Base-by-base conservation (phyloP, 192 early-diverging fungal genomes). In the Blastocladiella britannica region DNA sequence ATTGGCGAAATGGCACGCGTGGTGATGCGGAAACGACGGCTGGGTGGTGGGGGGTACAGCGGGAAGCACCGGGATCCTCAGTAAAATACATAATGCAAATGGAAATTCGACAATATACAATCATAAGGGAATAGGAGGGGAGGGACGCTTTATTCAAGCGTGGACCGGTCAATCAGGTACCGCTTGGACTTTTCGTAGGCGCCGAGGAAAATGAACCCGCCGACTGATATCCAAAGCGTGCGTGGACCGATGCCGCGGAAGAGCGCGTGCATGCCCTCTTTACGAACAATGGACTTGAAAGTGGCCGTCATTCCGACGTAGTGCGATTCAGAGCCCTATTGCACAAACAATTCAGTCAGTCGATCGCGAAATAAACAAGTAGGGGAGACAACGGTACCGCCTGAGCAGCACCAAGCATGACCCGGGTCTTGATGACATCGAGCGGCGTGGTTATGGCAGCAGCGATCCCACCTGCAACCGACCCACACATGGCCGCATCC, bases 181-280 rank as follows among this genome's bases (percentile, higher is more conserved):
- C 59, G 28, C 57, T 77, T 80, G 58, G 66, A 77, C 69, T 84
- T 80, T 63, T 97, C 93, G 70, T 97, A 97, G 5, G 82, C 85
- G 29, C 93, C 93, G 57, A 97, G 77, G 65, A 97, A 97, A 47
- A 97, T 86, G 60, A 81, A 82, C 53, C 93, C 93, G 52, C 93
- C 93, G 54, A 94, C 77, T 43, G 85, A 86, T 47, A 97, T 92
- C 93, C 93, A 97, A 54, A 86, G 73, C 6, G 90, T 86, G 53
- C 93, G 83, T 4, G 93, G 93, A 2, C 87, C 87, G 59, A 97
- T 72, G 8, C 93, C 93, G n/a, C 79, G 73, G 53, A 92, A 88
- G 53, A 97, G 67, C 25, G 75, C 79, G 4, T 78, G 63, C 18
- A 71, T 52, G 15, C 93, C 91, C 65, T 93, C 88, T 62, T 89